A percentile compares a stretch with the other conserved stretches of the same genome.
Conservation (phyloP, 129 eudicot species). For the Apium graveolens region DNA sequence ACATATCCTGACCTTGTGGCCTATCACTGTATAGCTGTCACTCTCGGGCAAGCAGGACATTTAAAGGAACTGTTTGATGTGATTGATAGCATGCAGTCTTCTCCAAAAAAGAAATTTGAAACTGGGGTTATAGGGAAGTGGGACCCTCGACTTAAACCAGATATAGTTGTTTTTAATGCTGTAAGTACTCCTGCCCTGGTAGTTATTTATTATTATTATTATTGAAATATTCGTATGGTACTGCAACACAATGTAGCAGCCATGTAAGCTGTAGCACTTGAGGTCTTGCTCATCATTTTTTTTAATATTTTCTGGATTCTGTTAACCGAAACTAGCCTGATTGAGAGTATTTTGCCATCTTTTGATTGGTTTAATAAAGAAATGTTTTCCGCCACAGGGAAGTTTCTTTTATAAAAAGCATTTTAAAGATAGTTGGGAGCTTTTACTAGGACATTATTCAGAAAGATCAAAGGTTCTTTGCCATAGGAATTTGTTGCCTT, state of each 20-base stretch:
- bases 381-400: not conserved
- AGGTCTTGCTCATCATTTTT: not conserved
- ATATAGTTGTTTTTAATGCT: slow-evolving; percentile 72
- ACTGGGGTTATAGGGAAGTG: slow-evolving; percentile 47
- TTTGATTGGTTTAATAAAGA: not conserved
- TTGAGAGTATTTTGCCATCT: not conserved
- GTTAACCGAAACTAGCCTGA: not conserved
- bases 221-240: not conserved
- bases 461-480: not conserved
- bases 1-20: slow-evolving; percentile 83
- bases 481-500: not conserved
- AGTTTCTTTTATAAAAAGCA: not conserved
- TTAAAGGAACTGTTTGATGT: slow-evolving; percentile 88
- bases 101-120: slow-evolving; percentile 68
- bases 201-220: not conserved
- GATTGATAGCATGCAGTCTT: slow-evolving; percentile 81
- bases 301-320: not conserved
- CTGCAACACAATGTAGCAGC: not conserved
- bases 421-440: not conserved
- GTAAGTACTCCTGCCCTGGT: slow-evolving; percentile 36
- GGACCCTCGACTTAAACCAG: slow-evolving; percentile 96
- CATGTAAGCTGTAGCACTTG: not conserved
- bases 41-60: slow-evolving; percentile 98
- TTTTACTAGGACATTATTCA: not conserved
- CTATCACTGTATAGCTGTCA: slow-evolving; percentile 78